phyloP scores from a whole-genome alignment of 1,284 basidiomycete species.

The Ceratorhiza oryzae-sativae region DNA sequence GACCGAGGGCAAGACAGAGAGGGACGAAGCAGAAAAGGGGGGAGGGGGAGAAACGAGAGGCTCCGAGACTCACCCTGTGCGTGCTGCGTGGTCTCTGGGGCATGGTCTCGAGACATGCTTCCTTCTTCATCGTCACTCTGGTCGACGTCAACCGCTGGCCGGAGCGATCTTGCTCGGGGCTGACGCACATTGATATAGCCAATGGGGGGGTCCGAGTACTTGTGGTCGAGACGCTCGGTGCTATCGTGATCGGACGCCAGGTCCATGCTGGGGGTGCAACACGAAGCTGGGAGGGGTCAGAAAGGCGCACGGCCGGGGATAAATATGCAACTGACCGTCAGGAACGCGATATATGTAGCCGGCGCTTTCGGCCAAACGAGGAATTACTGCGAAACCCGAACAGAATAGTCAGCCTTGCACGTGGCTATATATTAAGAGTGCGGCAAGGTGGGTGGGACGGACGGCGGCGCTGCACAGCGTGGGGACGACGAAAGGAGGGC shows the following conservation, averaged over 20 bases:
- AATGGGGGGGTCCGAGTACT: conserved; percentile 32
- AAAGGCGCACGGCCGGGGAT: background rate
- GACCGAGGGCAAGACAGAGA: background rate
- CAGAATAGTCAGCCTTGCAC: conserved; percentile 23
- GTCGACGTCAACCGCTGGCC: conserved; percentile 3
- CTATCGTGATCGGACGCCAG: conserved; percentile 18
- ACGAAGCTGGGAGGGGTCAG: conserved; percentile 21
- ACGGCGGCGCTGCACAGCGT: conserved; percentile 11
- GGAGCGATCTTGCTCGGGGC: conserved; percentile 7
- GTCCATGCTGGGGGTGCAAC: conserved; percentile 22
- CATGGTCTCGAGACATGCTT: background rate
- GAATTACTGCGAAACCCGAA: conserved; percentile 10
- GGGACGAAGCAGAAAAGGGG: background rate
- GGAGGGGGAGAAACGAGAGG: background rate
- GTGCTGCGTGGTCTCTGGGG: background rate
- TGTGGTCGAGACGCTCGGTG: background rate
- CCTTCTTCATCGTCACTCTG: conserved; percentile 35
- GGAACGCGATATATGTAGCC: conserved; percentile 11
- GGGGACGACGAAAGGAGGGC: conserved; percentile 13
- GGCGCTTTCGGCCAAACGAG: background rate
- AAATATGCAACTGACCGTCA: conserved; percentile 21
- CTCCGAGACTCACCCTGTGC: background rate
- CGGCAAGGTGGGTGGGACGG: background rate
- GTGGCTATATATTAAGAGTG: conserved; percentile 23
- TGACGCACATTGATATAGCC: conserved; percentile 39